phyloP scores from a whole-genome alignment of 495 filamentous ascomycete species.

The Penicillium ucsense region DNA sequence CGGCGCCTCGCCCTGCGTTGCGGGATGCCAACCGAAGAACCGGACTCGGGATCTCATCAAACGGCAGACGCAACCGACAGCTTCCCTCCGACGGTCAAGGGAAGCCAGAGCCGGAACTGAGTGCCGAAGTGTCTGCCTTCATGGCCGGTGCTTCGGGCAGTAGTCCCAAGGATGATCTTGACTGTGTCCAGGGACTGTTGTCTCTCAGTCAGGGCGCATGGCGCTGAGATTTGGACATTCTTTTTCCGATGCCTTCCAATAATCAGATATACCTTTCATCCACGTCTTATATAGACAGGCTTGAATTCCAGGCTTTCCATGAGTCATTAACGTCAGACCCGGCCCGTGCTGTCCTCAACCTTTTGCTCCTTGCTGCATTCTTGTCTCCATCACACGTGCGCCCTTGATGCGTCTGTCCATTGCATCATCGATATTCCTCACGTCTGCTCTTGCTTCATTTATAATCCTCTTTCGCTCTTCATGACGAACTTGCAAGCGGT shows the following conservation, averaged over 20 bases:
- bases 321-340: too few species aligned
- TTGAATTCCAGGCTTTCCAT: too few species aligned
- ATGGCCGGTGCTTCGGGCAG: constrained; percentile 53
- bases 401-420: constrained; percentile 6
- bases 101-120: constrained; percentile 25
- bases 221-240: constrained; percentile 22
- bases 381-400: constrained; percentile 8
- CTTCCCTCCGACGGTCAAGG: constrained; percentile 20
- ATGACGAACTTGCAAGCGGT: constrained; percentile 30
- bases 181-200: constrained; percentile 69
- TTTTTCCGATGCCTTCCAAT: too few species aligned
- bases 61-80: constrained; percentile 27
- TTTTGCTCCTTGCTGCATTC: not conserved
- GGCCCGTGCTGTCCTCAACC: constrained; percentile 9
- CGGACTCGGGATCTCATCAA: constrained; percentile 17
- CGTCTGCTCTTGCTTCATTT: constrained; percentile 5
- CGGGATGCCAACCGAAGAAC: constrained; percentile 33
- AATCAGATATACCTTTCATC: too few species aligned
- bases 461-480: constrained; percentile 4
- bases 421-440: too few species aligned
- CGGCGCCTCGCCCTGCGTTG: constrained; percentile 33
- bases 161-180: constrained; percentile 59
- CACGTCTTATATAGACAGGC: too few species aligned
- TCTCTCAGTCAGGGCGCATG: constrained; percentile 61
- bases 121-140: constrained; percentile 56